Evolutionary conservation across 2,329 filamentous ascomycete genomes (phyloP).

Genomic region (Arthrocladium fulminans): DNA sequence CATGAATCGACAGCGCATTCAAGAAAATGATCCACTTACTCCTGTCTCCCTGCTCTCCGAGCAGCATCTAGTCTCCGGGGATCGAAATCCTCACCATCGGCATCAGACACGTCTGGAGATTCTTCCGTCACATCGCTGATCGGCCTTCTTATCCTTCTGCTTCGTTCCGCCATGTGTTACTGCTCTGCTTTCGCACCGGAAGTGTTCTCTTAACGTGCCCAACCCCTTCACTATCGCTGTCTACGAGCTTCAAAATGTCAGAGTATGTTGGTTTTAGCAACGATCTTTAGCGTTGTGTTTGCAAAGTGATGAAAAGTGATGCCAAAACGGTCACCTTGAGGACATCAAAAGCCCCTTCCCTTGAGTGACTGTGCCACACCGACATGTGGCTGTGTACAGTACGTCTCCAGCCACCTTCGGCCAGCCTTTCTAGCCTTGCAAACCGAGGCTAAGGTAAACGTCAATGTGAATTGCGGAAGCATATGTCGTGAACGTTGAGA

Average conservation of each 20-base stretch:
- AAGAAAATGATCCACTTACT: constrained; percentile 16
- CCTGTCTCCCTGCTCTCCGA: constrained; percentile 19
- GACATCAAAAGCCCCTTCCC: too few relatives aligned
- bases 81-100: constrained; percentile 20
- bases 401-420: neutral
- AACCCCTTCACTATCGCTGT: neutral
- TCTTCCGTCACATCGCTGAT: constrained; percentile 23
- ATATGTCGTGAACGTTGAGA: too few relatives aligned
- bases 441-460: constrained; percentile 5
- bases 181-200: neutral
- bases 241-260: too few relatives aligned
- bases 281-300: too few relatives aligned
- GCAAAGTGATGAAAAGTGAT: too few relatives aligned
- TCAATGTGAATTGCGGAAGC: too few relatives aligned
- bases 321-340: too few relatives aligned
- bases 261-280: too few relatives aligned
- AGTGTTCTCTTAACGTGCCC: too few relatives aligned
- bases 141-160: constrained; percentile 21
- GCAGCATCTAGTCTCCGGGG: constrained; percentile 18
- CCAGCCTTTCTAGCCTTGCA: neutral
- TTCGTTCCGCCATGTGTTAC: constrained; percentile 21
- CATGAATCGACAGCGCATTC: neutral
- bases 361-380: too few relatives aligned
- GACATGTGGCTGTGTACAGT: neutral
- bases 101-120: constrained; percentile 19